A percentile compares a stretch with the other conserved stretches of the same genome.
These are phyloP conservation scores for Candida piceae DNA, from an alignment of 805 yeast genomes.

Conservation along the genomic window DNA sequence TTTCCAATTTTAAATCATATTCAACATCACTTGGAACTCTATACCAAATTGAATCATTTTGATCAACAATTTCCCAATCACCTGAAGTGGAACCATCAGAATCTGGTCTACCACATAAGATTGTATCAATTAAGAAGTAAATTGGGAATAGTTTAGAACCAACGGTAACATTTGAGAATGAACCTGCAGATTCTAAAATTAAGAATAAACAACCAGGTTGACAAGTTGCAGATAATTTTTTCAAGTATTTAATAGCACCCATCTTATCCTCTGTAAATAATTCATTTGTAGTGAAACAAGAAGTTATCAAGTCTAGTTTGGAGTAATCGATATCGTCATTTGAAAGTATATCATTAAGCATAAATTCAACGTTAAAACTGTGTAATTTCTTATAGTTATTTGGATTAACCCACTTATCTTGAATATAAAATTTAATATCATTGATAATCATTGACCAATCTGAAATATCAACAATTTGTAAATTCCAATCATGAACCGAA, in stretches of 20 bases:
- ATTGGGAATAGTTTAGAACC: slow-evolving; percentile 79
- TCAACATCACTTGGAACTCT: slow-evolving; percentile 45
- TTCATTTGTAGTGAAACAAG: slow-evolving; percentile 84
- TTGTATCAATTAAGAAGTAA: slow-evolving; percentile 71
- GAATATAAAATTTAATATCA: slow-evolving; percentile 39
- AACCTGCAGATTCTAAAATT: slow-evolving; percentile 85
- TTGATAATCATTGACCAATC: slow-evolving; percentile 61
- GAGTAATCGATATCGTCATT: slow-evolving; percentile 17
- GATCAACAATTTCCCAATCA: slow-evolving; percentile 60
- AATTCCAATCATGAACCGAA: slow-evolving; percentile 11
- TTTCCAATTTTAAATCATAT: slow-evolving; percentile 70
- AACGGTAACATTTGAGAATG: slow-evolving; percentile 73
- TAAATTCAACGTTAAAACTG: slow-evolving; percentile 30
- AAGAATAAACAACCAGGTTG: slow-evolving; percentile 53
- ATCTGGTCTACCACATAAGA: slow-evolving; percentile 50
- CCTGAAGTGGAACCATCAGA: slow-evolving; percentile 35
- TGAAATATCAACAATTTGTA: slow-evolving; percentile 70
- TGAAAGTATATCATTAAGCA: slow-evolving; percentile 37
- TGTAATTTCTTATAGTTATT: slow-evolving; percentile 17
- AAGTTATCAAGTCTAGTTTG: slow-evolving; percentile 51
- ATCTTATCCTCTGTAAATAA: slow-evolving; percentile 65
- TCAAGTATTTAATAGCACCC: slow-evolving; percentile 55
- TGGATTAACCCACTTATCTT: slow-evolving; percentile 49
- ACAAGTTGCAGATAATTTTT: slow-evolving; percentile 47
- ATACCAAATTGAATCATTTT: slow-evolving; percentile 80